These are phyloP conservation scores for Hippophae tibetana DNA, from an alignment of 306 rosid genomes.

Conservation along the genomic window DNA sequence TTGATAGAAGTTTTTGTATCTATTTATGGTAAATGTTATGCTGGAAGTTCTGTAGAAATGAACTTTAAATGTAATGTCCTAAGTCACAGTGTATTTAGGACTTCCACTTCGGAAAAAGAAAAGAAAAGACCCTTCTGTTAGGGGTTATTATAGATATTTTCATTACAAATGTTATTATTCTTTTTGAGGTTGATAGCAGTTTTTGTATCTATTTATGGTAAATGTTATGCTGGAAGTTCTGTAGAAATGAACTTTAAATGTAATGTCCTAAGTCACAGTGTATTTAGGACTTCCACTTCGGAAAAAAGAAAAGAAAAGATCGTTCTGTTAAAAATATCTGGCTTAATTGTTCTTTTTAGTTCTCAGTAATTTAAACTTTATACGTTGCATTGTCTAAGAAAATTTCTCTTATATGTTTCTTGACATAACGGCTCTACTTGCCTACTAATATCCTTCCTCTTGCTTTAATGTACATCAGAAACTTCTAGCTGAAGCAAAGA, in stretches of 20 bases:
- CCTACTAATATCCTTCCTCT: not conserved
- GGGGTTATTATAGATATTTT: not conserved
- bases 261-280: not conserved
- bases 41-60: not conserved
- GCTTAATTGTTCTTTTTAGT: too few relatives aligned
- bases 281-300: too few relatives aligned
- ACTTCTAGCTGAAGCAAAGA: constrained; percentile 79
- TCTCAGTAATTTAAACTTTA: too few relatives aligned
- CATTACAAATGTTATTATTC: not conserved
- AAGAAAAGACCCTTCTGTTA: too few relatives aligned
- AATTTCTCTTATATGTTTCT: too few relatives aligned
- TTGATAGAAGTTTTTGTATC: not conserved
- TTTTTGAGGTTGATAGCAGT: not conserved
- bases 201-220: not conserved
- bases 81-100: not conserved
- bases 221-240: not conserved
- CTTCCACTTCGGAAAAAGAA: too few relatives aligned
- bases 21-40: not conserved
- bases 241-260: not conserved
- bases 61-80: not conserved
- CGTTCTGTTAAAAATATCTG: too few relatives aligned
- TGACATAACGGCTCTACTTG: too few relatives aligned
- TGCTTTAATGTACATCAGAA: constrained; percentile 42
- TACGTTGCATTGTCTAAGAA: too few relatives aligned
- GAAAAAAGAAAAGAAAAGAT: too few relatives aligned